A percentile compares a stretch with the other conserved stretches of the same genome.
Evolutionary conservation across 129 eudicot species (phyloP).

Genomic region (Smallanthus sonchifolius): DNA sequence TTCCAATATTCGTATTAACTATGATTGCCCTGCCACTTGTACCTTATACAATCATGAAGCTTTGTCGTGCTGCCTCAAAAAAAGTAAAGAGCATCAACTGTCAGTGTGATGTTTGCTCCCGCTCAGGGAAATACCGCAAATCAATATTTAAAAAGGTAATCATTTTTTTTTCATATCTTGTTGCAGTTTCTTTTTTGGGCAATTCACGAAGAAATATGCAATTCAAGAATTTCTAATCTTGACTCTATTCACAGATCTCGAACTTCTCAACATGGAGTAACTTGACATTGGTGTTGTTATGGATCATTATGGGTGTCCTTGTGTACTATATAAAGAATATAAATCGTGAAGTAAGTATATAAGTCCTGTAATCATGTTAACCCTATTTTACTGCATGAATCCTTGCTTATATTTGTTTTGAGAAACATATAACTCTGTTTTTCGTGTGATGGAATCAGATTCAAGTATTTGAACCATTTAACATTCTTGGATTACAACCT

Average conservation of each 20-base stretch:
- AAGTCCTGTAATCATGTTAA: not conserved
- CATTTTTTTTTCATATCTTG: constrained; percentile 2
- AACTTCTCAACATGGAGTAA: constrained; percentile 75
- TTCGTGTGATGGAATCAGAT: constrained; percentile 32
- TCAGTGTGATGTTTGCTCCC: constrained; percentile 69
- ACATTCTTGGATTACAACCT: constrained; percentile 86
- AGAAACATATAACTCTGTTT: constrained; percentile 4
- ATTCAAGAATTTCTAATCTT: not conserved
- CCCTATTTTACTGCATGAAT: not conserved
- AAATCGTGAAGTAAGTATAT: constrained; percentile 65
- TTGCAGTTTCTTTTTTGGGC: not conserved
- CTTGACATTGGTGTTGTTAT: constrained; percentile 72
- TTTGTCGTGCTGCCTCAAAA: constrained; percentile 79
- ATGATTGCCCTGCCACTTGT: constrained; percentile 83
- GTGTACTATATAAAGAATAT: constrained; percentile 68
- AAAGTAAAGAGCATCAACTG: constrained; percentile 69
- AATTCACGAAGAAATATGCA: not conserved
- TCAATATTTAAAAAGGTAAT: constrained; percentile 60
- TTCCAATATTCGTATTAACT: constrained; percentile 89
- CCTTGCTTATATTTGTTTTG: not conserved
- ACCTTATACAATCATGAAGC: constrained; percentile 79
- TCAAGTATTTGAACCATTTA: constrained; percentile 88
- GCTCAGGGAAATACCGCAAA: constrained; percentile 80
- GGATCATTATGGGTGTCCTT: constrained; percentile 70
- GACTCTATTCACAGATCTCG: constrained; percentile 46